Percentiles rank a stretch among this genome's conserved stretches.
These are phyloP conservation scores for Diplodia mutila DNA, from an alignment of 2,329 filamentous ascomycete species.

Conservation along the genomic window DNA sequence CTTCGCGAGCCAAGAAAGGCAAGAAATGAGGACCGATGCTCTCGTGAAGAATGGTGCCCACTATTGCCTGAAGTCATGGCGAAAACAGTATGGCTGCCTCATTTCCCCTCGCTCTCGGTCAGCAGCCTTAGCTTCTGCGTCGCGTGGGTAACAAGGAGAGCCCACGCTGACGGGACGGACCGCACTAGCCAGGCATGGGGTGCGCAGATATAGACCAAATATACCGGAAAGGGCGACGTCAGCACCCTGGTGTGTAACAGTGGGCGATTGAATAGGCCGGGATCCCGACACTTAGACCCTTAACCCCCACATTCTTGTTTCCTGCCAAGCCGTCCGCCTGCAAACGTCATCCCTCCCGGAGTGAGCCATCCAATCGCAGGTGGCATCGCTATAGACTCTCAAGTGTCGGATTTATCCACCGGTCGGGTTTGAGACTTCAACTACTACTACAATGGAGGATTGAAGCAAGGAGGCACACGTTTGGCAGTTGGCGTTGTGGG, in stretches of 20 bases:
- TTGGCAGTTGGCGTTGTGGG: not conserved
- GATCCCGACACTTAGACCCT: not conserved
- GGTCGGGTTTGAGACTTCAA: not conserved
- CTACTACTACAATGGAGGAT: not conserved
- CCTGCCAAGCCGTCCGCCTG: constrained; percentile 6
- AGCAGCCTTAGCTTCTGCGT: not conserved
- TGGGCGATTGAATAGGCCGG: not conserved
- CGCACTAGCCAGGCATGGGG: constrained; percentile 1
- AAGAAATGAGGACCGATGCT: constrained; percentile 22
- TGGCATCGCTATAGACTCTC: not conserved
- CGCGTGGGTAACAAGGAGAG: constrained; percentile 7
- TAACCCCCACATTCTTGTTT: not conserved
- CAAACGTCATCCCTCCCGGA: constrained; percentile 17
- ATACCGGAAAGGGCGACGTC: not conserved
- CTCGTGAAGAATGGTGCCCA: constrained; percentile 5
- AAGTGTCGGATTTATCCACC: not conserved
- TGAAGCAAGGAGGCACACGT: constrained; percentile 6
- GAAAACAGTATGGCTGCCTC: not conserved
- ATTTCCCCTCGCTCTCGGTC: not conserved
- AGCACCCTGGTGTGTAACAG: not conserved
- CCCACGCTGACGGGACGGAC: not conserved
- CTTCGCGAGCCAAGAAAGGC: constrained; percentile 34
- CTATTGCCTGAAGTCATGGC: not conserved
- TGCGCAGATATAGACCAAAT: not conserved
- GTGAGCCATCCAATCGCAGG: not conserved